Conservation (phyloP, 176 grass and related monocot species). For the Poa pratensis region DNA sequence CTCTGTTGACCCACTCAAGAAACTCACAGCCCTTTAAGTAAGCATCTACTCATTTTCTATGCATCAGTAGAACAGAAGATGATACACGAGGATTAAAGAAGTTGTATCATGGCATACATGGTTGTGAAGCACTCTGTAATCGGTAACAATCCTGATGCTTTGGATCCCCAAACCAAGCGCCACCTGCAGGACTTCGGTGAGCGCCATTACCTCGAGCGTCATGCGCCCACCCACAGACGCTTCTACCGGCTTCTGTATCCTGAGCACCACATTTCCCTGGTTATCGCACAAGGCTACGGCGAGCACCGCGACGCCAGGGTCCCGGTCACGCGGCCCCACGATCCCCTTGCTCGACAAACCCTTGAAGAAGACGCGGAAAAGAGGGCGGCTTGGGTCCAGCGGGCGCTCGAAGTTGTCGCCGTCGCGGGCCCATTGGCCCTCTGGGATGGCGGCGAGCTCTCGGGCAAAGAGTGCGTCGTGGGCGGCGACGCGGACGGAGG, state of each 20-base stretch:
- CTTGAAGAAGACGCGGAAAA: conserved; percentile 72
- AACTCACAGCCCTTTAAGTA: background rate
- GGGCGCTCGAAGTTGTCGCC: conserved; percentile 34
- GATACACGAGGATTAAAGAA: background rate
- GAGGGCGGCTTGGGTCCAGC: background rate
- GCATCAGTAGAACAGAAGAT: background rate
- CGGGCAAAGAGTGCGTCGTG: conserved; percentile 46
- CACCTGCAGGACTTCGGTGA: conserved; percentile 61
- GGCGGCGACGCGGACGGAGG: conserved; percentile 48
- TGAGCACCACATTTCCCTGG: conserved; percentile 51
- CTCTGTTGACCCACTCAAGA: background rate
- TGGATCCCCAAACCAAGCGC: conserved; percentile 58
- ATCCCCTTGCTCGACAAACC: conserved; percentile 50
- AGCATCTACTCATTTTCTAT: no score
- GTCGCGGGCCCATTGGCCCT: conserved; percentile 36
- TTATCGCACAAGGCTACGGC: conserved; percentile 57
- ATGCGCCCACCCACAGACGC: conserved; percentile 28
- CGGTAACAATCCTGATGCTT: conserved; percentile 51
- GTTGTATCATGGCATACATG: conserved; percentile 52
- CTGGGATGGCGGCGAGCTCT: conserved; percentile 45
- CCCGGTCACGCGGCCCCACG: conserved; percentile 42
- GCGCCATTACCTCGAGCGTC: conserved; percentile 61
- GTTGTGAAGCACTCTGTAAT: conserved; percentile 57
- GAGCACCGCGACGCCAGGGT: conserved; percentile 56
- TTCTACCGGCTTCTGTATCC: conserved; percentile 67